Conservation (phyloP, 176 grass and related monocot species). For the Typha latifolia region DNA sequence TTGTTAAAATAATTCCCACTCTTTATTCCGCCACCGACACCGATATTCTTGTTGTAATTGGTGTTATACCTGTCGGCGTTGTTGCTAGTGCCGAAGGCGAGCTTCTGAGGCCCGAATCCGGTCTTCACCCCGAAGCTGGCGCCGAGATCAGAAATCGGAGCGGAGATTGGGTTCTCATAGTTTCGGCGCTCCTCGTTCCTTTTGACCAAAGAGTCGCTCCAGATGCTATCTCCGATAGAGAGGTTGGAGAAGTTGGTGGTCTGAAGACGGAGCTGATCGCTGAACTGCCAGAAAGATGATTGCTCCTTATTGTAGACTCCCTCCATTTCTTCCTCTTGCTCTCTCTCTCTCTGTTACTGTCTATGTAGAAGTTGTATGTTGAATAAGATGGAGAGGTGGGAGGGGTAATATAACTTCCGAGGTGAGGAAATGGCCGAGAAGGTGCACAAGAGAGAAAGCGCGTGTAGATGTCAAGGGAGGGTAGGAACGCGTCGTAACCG, state of each 20-base stretch:
- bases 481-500: background rate
- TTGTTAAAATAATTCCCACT: background rate
- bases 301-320: background rate
- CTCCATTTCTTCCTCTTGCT: background rate
- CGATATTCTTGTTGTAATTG: constrained; percentile 1
- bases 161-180: background rate
- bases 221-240: constrained; percentile 84
- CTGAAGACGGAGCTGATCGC: constrained; percentile 81
- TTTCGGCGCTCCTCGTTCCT: constrained; percentile 13
- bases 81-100: constrained; percentile 62
- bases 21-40: background rate
- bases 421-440: background rate
- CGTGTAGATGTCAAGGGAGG: constrained; percentile 4
- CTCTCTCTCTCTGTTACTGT: background rate
- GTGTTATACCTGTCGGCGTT: constrained; percentile 12
- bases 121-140: constrained; percentile 13
- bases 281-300: constrained; percentile 84
- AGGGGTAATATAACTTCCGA: background rate
- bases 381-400: background rate
- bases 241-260: constrained; percentile 60
- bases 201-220: constrained; percentile 27
- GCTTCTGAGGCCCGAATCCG: constrained; percentile 39
- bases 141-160: background rate
- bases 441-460: constrained; percentile 16
- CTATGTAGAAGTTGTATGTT: too few species aligned